Evolutionary conservation across 371 early-diverging fungal species (phyloP).

Genomic region (Actinomucor elegans): DNA sequence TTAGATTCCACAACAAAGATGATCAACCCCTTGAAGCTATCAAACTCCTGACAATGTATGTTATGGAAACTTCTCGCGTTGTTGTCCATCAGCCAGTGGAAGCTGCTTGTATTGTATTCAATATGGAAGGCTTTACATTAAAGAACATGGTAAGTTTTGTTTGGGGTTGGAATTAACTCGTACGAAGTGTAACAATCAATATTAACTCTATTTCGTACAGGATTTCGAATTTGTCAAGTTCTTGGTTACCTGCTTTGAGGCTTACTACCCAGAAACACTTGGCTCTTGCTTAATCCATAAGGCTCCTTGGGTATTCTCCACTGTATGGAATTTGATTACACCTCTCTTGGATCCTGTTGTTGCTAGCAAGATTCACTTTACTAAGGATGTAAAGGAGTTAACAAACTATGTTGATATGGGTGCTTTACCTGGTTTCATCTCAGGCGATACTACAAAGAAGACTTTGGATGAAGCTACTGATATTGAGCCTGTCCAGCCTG

Average conservation of each 20-base stretch:
- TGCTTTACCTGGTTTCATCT: slow-evolving; percentile 32
- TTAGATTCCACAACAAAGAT: slow-evolving; percentile 56
- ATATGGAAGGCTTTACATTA: slow-evolving; percentile 78
- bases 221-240: slow-evolving; percentile 82
- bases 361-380: slow-evolving; percentile 83
- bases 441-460: slow-evolving; percentile 29
- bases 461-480: slow-evolving; percentile 27
- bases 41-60: slow-evolving; percentile 66
- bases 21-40: slow-evolving; percentile 59
- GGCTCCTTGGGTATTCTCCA: slow-evolving; percentile 86
- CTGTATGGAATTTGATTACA: slow-evolving; percentile 75
- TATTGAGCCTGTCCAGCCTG: slow-evolving; percentile 28
- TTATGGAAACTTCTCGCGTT: slow-evolving; percentile 84
- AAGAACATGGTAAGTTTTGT: slow-evolving; percentile 67
- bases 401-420: slow-evolving; percentile 54
- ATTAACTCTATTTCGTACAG: slow-evolving; percentile 19
- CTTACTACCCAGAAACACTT: slow-evolving; percentile 89
- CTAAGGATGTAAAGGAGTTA: slow-evolving; percentile 63
- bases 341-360: slow-evolving; percentile 92
- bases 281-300: slow-evolving; percentile 78
- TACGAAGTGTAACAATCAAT: not conserved
- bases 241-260: slow-evolving; percentile 77
- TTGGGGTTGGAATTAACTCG: not conserved
- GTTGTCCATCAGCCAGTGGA: slow-evolving; percentile 75
- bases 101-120: slow-evolving; percentile 82